Evolutionary conservation across 2,329 filamentous ascomycete species (phyloP), one percentile per base, ranked within the genome.

Genomic region (Diplodia intermedia): DNA sequence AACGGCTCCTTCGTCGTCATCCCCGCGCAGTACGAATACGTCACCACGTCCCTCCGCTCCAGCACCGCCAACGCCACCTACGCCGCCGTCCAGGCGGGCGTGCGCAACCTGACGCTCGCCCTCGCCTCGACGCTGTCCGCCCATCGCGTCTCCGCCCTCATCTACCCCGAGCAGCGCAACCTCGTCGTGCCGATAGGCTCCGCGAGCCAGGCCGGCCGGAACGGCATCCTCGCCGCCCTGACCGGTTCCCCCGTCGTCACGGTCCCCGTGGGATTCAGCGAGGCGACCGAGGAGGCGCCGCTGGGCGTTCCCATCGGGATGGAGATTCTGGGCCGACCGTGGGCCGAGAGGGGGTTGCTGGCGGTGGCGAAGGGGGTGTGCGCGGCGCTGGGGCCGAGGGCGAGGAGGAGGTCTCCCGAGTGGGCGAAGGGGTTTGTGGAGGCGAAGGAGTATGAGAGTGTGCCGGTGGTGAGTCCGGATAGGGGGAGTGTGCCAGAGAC

Each of bases 121-220:
- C 77, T 90, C 2, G 77, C 80, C n/a, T 69, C 76, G 3, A 87
- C 86, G 0, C 88, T 90, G 69, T 73, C 77, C 0, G 68, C 72
- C 0, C 78, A 87, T 70, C 69, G 75, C 0, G 79, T 90, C 15
- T 85, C 89, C 73, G 87, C 85, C 0, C 72, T 90, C 43, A 83
- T 89, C 71, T 90, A 90, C 75, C 88, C 88, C 0, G 84, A 90
- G 73, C 88, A 90, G 72, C 84, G 84, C 73, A 89, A 89, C 66
- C 82, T 90, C 1, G 86, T 88, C 6, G 87, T 89, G 2, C 82
- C 83, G 55, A 75, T 89, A 29, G 87, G 87, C 3, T 82, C 83
- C 0, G 79, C 84, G 0, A 84, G 82, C 0, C 88, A 90, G 76
- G 79, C 79, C n/a, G 87, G 87, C 1, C 80, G 88, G 2, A 90